Evolutionary conservation across 371 early-diverging fungal species (phyloP).

Genomic region (Circinella umbellata): DNA sequence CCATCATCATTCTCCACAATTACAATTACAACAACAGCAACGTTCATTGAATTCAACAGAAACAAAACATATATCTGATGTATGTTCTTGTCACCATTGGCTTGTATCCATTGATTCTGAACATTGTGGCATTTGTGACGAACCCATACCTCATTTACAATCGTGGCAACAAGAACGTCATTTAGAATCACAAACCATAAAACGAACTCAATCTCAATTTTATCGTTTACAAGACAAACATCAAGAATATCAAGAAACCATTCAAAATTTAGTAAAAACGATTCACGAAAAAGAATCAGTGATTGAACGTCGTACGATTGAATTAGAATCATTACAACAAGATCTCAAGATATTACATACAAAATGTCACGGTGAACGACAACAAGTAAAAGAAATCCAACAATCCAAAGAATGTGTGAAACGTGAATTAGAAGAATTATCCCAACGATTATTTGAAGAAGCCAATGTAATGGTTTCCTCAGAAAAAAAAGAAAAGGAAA

Average conservation of each 20-base stretch:
- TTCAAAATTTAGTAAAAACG: constrained; percentile 2
- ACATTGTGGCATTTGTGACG: constrained; percentile 31
- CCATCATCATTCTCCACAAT: constrained; percentile 5
- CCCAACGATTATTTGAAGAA: constrained; percentile 83
- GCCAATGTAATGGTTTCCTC: constrained; percentile 85
- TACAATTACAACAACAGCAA: background rate
- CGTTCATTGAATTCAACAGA: no score
- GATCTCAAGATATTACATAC: constrained; percentile 79
- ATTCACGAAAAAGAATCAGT: constrained; percentile 9
- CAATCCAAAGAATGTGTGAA: constrained; percentile 68
- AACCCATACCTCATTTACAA: constrained; percentile 16
- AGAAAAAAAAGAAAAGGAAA: constrained; percentile 65
- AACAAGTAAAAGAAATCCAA: constrained; percentile 71
- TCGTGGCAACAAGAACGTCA: constrained; percentile 24
- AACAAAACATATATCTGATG: background rate
- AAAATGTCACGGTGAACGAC: constrained; percentile 76
- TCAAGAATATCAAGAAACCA: constrained; percentile 8
- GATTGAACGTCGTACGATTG: constrained; percentile 43
- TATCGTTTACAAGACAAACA: constrained; percentile 12
- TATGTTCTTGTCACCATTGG: constrained; percentile 30
- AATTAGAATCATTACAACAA: constrained; percentile 80
- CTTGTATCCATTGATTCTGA: constrained; percentile 31
- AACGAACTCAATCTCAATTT: constrained; percentile 15
- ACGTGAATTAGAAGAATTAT: constrained; percentile 77
- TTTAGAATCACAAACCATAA: constrained; percentile 14